These are phyloP conservation scores for Diplogelasinospora grovesii DNA, from an alignment of 495 filamentous ascomycete genomes.

Conservation along the genomic window DNA sequence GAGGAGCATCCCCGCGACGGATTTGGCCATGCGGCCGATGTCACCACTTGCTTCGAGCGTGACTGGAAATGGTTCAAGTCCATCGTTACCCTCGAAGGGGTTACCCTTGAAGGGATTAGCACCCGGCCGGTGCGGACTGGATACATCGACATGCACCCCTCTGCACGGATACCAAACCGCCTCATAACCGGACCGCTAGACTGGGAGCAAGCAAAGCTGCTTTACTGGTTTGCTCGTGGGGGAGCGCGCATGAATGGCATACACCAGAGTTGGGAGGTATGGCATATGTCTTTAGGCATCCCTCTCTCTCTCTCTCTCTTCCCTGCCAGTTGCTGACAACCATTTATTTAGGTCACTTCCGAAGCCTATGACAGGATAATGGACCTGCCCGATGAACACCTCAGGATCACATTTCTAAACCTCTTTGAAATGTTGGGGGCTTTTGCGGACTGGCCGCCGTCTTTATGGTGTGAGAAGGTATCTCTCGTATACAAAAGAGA, in stretches of 20 bases:
- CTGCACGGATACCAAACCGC: constrained; percentile 24
- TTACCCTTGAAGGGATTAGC: not conserved
- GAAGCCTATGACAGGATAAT: too few relatives aligned
- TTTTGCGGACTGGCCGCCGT: too few relatives aligned
- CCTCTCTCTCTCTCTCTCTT: not conserved
- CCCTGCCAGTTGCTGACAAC: not conserved
- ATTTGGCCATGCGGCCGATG: not conserved
- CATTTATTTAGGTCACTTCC: too few relatives aligned
- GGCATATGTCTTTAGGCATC: too few relatives aligned
- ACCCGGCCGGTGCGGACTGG: not conserved
- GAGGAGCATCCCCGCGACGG: not conserved
- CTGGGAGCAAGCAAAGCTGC: constrained; percentile 21
- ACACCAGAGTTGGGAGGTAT: constrained; percentile 32
- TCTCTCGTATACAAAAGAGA: too few relatives aligned
- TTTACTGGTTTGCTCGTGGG: constrained; percentile 33
- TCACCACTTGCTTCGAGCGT: constrained; percentile 4
- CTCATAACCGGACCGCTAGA: constrained; percentile 23
- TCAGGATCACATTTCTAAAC: too few relatives aligned
- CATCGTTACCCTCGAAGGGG: too few relatives aligned
- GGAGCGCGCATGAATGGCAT: constrained; percentile 15
- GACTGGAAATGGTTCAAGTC: constrained; percentile 14
- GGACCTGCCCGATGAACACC: too few relatives aligned
- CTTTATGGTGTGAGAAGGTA: too few relatives aligned
- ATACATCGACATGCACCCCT: constrained; percentile 24
- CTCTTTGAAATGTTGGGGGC: too few relatives aligned